phyloP scores from a whole-genome alignment of 2,329 filamentous ascomycete genomes.

The Paraconiothyrium sp. region DNA sequence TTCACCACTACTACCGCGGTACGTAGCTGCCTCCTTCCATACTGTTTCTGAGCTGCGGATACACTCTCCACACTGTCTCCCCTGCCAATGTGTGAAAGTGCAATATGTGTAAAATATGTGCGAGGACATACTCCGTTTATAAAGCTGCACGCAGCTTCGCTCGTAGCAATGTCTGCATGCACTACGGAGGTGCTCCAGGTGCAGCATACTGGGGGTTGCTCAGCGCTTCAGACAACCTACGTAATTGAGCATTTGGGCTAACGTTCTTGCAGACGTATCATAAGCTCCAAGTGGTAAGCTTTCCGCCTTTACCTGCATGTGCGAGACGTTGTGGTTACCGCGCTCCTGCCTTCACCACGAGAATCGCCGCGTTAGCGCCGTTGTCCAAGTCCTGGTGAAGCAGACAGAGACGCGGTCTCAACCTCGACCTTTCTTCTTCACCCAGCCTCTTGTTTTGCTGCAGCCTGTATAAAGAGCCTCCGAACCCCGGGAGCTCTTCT shows the following conservation, averaged over 20 bases:
- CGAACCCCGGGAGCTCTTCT: neutral
- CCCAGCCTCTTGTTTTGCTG: slow-evolving; percentile 1
- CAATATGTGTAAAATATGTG: neutral
- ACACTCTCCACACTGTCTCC: neutral
- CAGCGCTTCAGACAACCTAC: slow-evolving; percentile 19
- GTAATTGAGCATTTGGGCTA: slow-evolving; percentile 39
- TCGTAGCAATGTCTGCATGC: neutral
- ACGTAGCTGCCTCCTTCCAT: slow-evolving; percentile 46
- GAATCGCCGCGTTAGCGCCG: slow-evolving; percentile 7
- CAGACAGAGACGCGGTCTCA: neutral
- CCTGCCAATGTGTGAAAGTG: neutral
- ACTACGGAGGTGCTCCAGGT: neutral
- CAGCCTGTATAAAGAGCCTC: slow-evolving; percentile 7
- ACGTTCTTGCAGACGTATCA: slow-evolving; percentile 66
- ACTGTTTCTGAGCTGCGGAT: neutral
- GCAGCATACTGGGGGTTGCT: slow-evolving; percentile 2
- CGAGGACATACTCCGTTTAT: neutral
- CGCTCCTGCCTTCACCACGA: slow-evolving; percentile 14
- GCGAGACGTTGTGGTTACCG: slow-evolving; percentile 11
- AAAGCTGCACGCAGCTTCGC: neutral
- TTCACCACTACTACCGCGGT: slow-evolving; percentile 64
- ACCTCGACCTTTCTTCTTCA: neutral
- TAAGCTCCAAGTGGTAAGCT: slow-evolving; percentile 79
- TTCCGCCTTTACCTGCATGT: slow-evolving; percentile 18
- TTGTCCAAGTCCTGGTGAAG: slow-evolving; percentile 5